These are phyloP conservation scores for Zasmidium citrigriseum DNA, from an alignment of 2,329 filamentous ascomycete species.

Conservation along the genomic window DNA sequence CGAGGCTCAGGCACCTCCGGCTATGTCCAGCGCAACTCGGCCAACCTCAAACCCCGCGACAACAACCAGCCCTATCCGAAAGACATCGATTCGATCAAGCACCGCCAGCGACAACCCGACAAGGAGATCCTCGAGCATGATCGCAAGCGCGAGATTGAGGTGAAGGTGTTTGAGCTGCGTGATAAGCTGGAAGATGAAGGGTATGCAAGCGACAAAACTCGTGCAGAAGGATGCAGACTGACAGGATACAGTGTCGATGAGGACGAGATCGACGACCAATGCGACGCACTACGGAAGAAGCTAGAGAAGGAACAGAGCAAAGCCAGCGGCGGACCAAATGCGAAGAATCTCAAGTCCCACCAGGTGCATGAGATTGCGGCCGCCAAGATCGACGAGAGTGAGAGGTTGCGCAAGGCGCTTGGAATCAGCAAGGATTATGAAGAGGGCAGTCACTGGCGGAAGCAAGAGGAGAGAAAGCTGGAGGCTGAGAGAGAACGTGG, in stretches of 20 bases:
- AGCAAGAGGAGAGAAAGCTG: slow-evolving; percentile 68
- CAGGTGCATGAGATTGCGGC: slow-evolving; percentile 96
- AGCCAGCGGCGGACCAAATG: slow-evolving; percentile 42
- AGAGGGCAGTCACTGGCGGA: slow-evolving; percentile 82
- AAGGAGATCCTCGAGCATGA: slow-evolving; percentile 93
- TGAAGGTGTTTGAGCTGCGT: slow-evolving; percentile 87
- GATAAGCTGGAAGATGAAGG: slow-evolving; percentile 91
- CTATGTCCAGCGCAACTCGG: slow-evolving; percentile 95
- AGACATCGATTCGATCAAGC: slow-evolving; percentile 67
- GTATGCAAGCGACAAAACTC: slow-evolving; percentile 48
- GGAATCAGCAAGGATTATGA: slow-evolving; percentile 85
- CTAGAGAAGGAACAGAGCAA: slow-evolving; percentile 59
- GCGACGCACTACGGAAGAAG: slow-evolving; percentile 65
- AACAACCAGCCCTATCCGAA: slow-evolving; percentile 71
- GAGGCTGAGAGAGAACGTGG: slow-evolving; percentile 27
- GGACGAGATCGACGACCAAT: slow-evolving; percentile 83
- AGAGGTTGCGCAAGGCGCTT: slow-evolving; percentile 80
- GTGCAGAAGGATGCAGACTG: not conserved
- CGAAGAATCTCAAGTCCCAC: slow-evolving; percentile 75
- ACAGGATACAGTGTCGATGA: slow-evolving; percentile 65
- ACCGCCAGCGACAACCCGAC: slow-evolving; percentile 82
- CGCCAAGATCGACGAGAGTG: slow-evolving; percentile 94
- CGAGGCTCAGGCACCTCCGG: slow-evolving; percentile 94
- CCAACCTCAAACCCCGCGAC: slow-evolving; percentile 83
- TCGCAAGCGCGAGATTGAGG: slow-evolving; percentile 84